A percentile compares a stretch with the other conserved stretches of the same genome.
phyloP scores from a whole-genome alignment of 495 filamentous ascomycete species.

The Apiosordaria backusii region DNA sequence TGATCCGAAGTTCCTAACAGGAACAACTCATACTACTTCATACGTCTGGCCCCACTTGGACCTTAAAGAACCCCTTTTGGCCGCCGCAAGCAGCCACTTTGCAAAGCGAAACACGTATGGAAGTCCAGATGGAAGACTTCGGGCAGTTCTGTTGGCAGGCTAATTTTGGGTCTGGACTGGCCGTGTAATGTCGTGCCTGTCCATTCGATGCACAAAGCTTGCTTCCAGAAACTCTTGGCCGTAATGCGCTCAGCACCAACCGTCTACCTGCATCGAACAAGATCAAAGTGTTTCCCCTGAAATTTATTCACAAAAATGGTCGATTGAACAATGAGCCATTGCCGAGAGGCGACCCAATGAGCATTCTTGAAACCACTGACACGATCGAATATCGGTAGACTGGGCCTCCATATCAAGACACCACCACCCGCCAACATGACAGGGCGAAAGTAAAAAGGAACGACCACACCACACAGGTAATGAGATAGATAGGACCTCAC shows the following conservation, averaged over 20 bases:
- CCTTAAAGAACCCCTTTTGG: not conserved
- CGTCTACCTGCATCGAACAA: too few relatives aligned
- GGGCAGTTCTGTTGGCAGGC: not conserved
- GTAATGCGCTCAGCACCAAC: not conserved
- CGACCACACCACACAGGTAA: not conserved
- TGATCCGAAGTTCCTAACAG: constrained; percentile 7
- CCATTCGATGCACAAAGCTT: not conserved
- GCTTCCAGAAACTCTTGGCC: constrained; percentile 2
- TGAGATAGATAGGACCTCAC: not conserved
- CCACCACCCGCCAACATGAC: too few relatives aligned
- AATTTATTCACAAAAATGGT: not conserved
- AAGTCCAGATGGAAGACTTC: not conserved
- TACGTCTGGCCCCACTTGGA: not conserved
- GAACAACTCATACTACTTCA: not conserved
- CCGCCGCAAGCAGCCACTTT: constrained; percentile 12
- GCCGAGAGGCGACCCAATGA: not conserved
- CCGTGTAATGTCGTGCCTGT: not conserved
- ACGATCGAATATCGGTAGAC: not conserved
- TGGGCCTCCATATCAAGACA: too few relatives aligned
- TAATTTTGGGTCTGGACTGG: constrained; percentile 1
- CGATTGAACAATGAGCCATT: not conserved
- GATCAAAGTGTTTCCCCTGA: not conserved
- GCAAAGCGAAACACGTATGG: not conserved
- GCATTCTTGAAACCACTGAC: not conserved
- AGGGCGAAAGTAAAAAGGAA: not conserved